phyloP scores from a whole-genome alignment of 331 rosid genomes.

The Telfairia occidentalis region DNA sequence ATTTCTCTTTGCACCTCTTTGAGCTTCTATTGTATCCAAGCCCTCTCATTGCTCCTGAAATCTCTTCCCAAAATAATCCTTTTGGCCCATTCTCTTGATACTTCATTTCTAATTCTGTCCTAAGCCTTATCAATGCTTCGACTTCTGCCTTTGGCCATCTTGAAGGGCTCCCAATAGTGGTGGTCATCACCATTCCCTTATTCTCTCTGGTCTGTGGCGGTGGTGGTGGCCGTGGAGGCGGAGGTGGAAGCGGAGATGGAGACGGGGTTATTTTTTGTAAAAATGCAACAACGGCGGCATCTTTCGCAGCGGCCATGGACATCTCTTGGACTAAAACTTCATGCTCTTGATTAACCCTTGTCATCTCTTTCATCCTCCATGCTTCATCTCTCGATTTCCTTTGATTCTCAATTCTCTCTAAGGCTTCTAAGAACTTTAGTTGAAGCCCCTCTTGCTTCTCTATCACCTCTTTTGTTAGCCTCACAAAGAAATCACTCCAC shows the following conservation, averaged over 20 bases:
- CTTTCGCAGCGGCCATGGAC: slow-evolving; percentile 55
- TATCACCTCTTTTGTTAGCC: slow-evolving; percentile 57
- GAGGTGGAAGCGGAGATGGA: background rate
- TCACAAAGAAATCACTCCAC: slow-evolving; percentile 81
- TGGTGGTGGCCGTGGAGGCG: background rate
- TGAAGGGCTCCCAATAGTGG: slow-evolving; percentile 33
- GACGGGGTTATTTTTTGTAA: slow-evolving; percentile 51
- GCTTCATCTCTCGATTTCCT: slow-evolving; percentile 54
- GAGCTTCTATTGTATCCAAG: slow-evolving; percentile 61
- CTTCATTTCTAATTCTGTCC: slow-evolving; percentile 51
- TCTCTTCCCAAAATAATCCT: slow-evolving; percentile 92
- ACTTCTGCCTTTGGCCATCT: slow-evolving; percentile 93
- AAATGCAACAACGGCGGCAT: slow-evolving; percentile 58
- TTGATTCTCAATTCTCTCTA: slow-evolving; percentile 68
- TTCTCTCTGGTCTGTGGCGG: background rate
- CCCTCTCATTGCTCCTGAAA: slow-evolving; percentile 51
- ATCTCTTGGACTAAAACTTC: slow-evolving; percentile 71
- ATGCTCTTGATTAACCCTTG: slow-evolving; percentile 46
- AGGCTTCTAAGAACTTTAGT: slow-evolving; percentile 59
- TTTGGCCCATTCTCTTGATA: slow-evolving; percentile 78
- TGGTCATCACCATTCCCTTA: background rate
- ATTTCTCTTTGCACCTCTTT: slow-evolving; percentile 92
- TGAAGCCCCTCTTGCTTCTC: slow-evolving; percentile 77
- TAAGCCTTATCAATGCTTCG: slow-evolving; percentile 49
- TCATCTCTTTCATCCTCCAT: slow-evolving; percentile 72